phyloP scores from a whole-genome alignment of 306 rosid species.

The Inga laurina region DNA sequence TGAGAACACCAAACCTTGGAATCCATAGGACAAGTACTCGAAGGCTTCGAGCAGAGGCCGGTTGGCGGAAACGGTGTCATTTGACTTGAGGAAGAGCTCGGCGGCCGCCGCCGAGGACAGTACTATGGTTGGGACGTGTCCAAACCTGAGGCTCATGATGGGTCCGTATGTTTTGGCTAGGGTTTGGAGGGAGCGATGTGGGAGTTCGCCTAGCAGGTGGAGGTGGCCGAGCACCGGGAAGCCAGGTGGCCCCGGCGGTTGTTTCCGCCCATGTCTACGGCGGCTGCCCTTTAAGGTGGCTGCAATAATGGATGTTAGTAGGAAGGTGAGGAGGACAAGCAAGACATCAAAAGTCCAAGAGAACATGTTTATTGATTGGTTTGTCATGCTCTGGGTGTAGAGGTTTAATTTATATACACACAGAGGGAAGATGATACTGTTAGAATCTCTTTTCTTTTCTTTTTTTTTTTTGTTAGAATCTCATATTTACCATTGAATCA shows the following conservation, averaged over 20 bases:
- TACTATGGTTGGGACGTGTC: background rate
- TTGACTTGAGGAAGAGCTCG: background rate
- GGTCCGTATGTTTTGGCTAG: slow-evolving; percentile 4
- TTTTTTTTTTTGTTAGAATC: too few relatives aligned
- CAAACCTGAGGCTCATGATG: background rate
- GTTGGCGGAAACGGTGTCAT: background rate
- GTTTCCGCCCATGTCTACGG: background rate
- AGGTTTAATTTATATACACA: background rate
- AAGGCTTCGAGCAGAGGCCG: background rate
- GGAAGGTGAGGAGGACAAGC: background rate
- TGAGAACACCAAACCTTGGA: background rate
- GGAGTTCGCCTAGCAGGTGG: background rate
- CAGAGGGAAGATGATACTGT: too few relatives aligned
- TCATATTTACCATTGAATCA: too few relatives aligned
- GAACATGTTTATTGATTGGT: background rate
- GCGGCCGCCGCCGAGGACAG: background rate
- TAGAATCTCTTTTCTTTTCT: too few relatives aligned
- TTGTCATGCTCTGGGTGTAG: background rate
- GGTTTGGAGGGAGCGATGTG: slow-evolving; percentile 1
- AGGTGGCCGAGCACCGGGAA: slow-evolving; percentile 1
- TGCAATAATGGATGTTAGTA: background rate
- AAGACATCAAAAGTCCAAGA: background rate
- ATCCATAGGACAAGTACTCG: background rate
- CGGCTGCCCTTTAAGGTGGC: background rate
- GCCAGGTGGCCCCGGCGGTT: background rate